Percentiles rank a stretch among this genome's conserved stretches.
phyloP scores from a whole-genome alignment of 441 rosid species.

The Hura crepitans region DNA sequence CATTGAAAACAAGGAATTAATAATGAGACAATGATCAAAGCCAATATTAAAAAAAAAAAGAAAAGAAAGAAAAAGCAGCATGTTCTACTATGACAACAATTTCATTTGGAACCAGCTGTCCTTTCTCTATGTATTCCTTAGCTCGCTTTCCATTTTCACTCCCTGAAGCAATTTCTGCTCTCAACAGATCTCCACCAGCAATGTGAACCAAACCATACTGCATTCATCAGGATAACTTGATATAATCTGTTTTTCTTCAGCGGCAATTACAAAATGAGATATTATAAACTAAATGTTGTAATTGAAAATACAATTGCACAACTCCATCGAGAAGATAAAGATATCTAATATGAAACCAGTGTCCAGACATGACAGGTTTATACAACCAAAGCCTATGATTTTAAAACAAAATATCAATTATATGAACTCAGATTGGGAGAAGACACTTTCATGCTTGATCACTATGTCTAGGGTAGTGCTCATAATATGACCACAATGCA shows the following conservation, averaged over 20 bases:
- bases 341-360: slow-evolving; percentile 17
- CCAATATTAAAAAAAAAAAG: neutral
- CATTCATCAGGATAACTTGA: slow-evolving; percentile 40
- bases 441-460: neutral
- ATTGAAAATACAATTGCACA: slow-evolving; percentile 16
- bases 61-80: slow-evolving; percentile 8
- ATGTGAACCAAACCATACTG: slow-evolving; percentile 90
- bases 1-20: slow-evolving; percentile 20
- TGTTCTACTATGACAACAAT: slow-evolving; percentile 59
- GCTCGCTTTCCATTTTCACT: slow-evolving; percentile 81
- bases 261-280: slow-evolving; percentile 26
- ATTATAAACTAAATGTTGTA: slow-evolving; percentile 20
- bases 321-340: neutral
- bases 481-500: neutral
- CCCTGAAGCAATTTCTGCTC: slow-evolving; percentile 72
- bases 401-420: neutral
- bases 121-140: slow-evolving; percentile 82
- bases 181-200: slow-evolving; percentile 89
- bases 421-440: neutral
- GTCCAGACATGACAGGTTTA: neutral
- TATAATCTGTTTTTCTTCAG: slow-evolving; percentile 36
- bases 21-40: slow-evolving; percentile 7
- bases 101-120: slow-evolving; percentile 71
- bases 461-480: neutral
- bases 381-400: slow-evolving; percentile 7